Evolutionary conservation across 2,329 filamentous ascomycete genomes (phyloP), one percentile per base, ranked within the genome.

Genomic region (Penicillium decumbens): DNA sequence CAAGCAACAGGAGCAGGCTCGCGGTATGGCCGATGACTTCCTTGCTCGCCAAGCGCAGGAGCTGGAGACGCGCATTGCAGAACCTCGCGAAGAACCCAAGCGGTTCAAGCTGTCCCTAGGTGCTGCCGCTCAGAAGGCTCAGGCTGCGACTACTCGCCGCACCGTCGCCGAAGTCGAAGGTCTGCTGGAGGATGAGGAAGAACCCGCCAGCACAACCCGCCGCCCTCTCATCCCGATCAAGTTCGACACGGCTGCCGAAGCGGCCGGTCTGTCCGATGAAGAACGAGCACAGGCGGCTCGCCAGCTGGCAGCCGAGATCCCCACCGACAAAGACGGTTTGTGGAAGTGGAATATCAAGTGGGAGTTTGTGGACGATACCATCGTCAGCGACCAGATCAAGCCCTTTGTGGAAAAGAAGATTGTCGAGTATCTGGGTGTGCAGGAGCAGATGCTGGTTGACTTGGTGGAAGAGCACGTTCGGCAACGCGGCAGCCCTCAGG

Each of bases 331-430:
- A 68, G 83, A 87, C 2, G 89, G 88, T 0, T 77, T 98, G 3
- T 98, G 92, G 89, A 81, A 79, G n/a, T 97, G 90, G 89, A 76
- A 86, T 15, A 83, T 98, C 67, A 88, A 91, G 62, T 98, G 93
- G 93, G 87, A 95, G 44, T 89, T 84, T 71, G 79, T 98, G 67
- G 88, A 95, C 65, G 86, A 93, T 53, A 77, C 80, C 13, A 80
- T 93, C 37, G 82, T 97, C 51, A 81, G 83, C 53, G 88, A 95
- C 56, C 91, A 96, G 67, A 82, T 98, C 60, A 83, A 88, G 64
- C 91, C 92, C 27, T 98, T 96, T 73, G 89, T 97, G 49, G 90
- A 95, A 76, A 95, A 95, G 80, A 98, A 97, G 79, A 89, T 97
- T 60, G 86, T 98, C 53, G 93, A 98, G 71, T 95, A 93, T 62